These are phyloP conservation scores for Penicillium waksmanii DNA, from an alignment of 495 filamentous ascomycete genomes.

Conservation along the genomic window DNA sequence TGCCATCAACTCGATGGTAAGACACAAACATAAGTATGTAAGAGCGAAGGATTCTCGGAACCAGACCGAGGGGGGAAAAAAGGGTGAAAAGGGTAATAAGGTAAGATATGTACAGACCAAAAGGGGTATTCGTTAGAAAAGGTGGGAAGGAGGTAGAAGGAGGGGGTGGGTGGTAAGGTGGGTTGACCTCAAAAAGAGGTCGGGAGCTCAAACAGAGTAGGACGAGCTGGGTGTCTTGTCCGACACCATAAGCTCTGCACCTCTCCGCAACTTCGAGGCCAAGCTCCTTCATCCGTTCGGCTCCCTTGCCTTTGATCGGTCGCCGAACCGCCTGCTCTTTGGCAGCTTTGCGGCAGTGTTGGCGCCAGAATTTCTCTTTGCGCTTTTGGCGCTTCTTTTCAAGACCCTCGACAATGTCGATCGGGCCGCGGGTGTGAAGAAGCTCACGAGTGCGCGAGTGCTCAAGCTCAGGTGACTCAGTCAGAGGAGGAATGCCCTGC, in stretches of 20 bases:
- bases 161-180: conserved; percentile 15
- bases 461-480: conserved; percentile 42
- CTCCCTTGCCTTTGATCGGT: conserved; percentile 78
- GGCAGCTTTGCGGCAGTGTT: conserved; percentile 71
- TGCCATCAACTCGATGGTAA: conserved; percentile 20
- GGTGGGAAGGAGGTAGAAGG: conserved; percentile 5
- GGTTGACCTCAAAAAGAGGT: conserved; percentile 24
- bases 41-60: conserved; percentile 26
- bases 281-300: conserved; percentile 91
- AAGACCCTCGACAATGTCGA: conserved; percentile 95
- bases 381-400: conserved; percentile 92
- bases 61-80: conserved; percentile 7
- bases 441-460: conserved; percentile 45
- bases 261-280: conserved; percentile 81
- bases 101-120: conserved; percentile 43
- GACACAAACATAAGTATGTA: conserved; percentile 30
- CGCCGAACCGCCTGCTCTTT: conserved; percentile 62
- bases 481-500: conserved; percentile 35
- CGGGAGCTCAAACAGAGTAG: conserved; percentile 67
- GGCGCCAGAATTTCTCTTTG: conserved; percentile 85
- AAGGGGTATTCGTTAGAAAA: neutral
- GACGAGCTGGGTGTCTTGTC: conserved; percentile 70
- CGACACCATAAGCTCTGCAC: conserved; percentile 66
- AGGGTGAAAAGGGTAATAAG: conserved; percentile 33
- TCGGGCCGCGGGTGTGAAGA: conserved; percentile 74